These are phyloP conservation scores for Penicillium vulpinum DNA, from an alignment of 2,329 filamentous ascomycete species.

Conservation along the genomic window DNA sequence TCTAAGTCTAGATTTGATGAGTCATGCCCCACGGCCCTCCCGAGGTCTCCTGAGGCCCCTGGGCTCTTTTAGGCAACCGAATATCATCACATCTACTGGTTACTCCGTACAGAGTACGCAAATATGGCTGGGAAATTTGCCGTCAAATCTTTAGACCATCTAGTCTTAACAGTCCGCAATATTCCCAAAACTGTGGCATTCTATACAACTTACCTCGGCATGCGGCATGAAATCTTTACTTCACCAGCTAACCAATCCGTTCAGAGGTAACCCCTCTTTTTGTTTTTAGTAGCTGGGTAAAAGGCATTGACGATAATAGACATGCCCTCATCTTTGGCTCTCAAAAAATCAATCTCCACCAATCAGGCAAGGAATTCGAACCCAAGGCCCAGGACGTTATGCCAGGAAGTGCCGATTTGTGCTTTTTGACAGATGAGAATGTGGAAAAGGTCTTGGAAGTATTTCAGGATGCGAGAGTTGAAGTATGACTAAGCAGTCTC, in stretches of 20 bases:
- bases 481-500: constrained; percentile 25
- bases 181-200: constrained; percentile 54
- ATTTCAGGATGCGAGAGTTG: constrained; percentile 46
- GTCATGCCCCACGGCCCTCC: background rate
- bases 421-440: constrained; percentile 57
- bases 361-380: constrained; percentile 59
- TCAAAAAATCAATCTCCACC: constrained; percentile 64
- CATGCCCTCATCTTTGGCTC: constrained; percentile 58
- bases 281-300: background rate
- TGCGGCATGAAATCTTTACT: constrained; percentile 56
- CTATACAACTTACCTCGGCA: constrained; percentile 59
- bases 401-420: constrained; percentile 61
- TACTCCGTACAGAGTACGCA: background rate
- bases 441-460: constrained; percentile 49
- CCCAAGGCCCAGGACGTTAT: constrained; percentile 57
- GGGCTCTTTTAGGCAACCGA: background rate
- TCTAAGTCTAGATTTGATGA: background rate
- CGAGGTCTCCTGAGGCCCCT: too few relatives aligned
- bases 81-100: background rate
- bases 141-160: constrained; percentile 57
- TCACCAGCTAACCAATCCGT: constrained; percentile 39
- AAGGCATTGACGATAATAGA: constrained; percentile 33
- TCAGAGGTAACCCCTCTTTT: constrained; percentile 19
- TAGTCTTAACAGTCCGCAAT: constrained; percentile 60
- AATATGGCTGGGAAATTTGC: constrained; percentile 20